Evolutionary conservation across 1,284 basidiomycete genomes (phyloP).

Genomic region (Rhodotorula sp.): DNA sequence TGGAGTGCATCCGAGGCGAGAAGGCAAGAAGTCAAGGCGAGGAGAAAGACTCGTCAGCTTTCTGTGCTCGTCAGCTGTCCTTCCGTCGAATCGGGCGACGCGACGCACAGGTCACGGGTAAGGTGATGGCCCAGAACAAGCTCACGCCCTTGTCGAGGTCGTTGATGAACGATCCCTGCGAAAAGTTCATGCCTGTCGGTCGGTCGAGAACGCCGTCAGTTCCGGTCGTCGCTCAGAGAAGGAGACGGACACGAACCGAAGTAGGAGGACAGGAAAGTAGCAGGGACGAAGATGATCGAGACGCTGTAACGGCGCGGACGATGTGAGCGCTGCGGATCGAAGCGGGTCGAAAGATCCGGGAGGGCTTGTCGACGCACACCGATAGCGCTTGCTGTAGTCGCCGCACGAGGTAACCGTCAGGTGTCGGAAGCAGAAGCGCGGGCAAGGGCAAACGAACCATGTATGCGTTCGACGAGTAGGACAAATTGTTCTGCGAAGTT

Average conservation of each 20-base stretch:
- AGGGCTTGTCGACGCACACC: neutral
- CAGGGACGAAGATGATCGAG: slow-evolving; percentile 66
- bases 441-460: neutral
- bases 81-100: too few relatives aligned
- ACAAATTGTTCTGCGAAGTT: slow-evolving; percentile 48
- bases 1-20: neutral
- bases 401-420: neutral
- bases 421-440: too few relatives aligned
- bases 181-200: too few relatives aligned
- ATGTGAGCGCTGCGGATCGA: neutral
- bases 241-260: slow-evolving; percentile 49
- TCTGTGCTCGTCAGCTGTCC: too few relatives aligned
- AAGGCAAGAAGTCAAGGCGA: neutral
- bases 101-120: neutral
- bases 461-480: slow-evolving; percentile 41
- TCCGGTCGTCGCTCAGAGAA: too few relatives aligned
- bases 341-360: neutral
- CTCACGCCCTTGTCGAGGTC: slow-evolving; percentile 13
- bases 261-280: slow-evolving; percentile 60
- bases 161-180: slow-evolving; percentile 1
- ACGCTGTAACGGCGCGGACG: slow-evolving; percentile 41
- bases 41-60: neutral
- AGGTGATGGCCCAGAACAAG: neutral
- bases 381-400: slow-evolving; percentile 9
- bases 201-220: neutral